Evolutionary conservation across 768 basidiomycete genomes (phyloP).

Genomic region (Lactifluus volemus): DNA sequence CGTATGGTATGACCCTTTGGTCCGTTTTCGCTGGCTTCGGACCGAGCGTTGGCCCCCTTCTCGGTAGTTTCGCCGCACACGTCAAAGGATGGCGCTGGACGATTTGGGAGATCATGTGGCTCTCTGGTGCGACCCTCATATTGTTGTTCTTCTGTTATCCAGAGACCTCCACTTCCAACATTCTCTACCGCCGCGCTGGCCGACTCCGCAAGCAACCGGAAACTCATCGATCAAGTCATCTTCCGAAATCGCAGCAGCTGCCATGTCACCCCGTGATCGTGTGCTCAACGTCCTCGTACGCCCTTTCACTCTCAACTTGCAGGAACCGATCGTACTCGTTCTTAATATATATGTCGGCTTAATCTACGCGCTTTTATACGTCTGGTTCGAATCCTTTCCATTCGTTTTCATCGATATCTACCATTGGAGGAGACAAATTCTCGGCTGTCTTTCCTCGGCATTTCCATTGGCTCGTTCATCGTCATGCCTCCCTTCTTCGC

Average conservation of each 20-base stretch:
- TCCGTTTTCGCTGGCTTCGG: constrained; percentile 25
- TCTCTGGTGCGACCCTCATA: constrained; percentile 23
- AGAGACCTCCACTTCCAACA: constrained; percentile 25
- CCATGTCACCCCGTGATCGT: constrained; percentile 18
- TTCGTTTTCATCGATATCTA: constrained; percentile 29
- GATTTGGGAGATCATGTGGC: constrained; percentile 29
- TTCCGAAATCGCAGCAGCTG: constrained; percentile 22
- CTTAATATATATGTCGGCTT: constrained; percentile 28
- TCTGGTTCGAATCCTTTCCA: constrained; percentile 30
- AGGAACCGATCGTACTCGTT: constrained; percentile 27
- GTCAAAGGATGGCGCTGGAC: constrained; percentile 29
- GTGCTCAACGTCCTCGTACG: constrained; percentile 25
- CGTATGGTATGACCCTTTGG: constrained; percentile 25
- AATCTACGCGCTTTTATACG: constrained; percentile 28
- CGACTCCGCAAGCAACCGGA: constrained; percentile 27
- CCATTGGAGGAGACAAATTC: constrained; percentile 26
- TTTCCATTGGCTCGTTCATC: constrained; percentile 9
- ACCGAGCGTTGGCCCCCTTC: constrained; percentile 27
- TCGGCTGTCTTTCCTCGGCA: constrained; percentile 28
- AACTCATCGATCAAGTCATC: constrained; percentile 24
- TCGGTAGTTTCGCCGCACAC: constrained; percentile 29
- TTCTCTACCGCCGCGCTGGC: constrained; percentile 27
- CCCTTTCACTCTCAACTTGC: constrained; percentile 26
- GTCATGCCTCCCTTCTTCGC: constrained; percentile 16
- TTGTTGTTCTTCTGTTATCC: constrained; percentile 27